Base-by-base conservation (phyloP, 192 early-diverging fungal species). In the Allomyces arbusculus region DNA sequence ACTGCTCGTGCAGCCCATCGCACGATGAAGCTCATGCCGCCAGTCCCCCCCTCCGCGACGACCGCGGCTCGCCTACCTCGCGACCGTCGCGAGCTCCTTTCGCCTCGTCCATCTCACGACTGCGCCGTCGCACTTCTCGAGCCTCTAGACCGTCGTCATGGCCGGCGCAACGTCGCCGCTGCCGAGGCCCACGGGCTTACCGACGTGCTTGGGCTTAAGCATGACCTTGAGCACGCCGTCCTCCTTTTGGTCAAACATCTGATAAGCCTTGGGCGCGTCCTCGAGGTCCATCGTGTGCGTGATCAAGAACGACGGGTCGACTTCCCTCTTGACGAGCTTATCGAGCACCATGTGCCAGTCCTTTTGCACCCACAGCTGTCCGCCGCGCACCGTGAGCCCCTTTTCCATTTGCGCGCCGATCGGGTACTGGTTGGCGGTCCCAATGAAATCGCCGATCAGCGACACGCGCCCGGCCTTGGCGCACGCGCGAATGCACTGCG, bases 371-470 rank as follows among this genome's bases (percentile, higher is more conserved):
- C 68, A 72, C 12, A 69, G 68, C 61, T 82, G 79, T 8, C 79
- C 79, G 24, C 72, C 68, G 19, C 69, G 69, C 33, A 70, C 40
- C 5, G 45, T 70, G 70, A 74, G n/a, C n/a, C 73, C 72, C 28
- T 77, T 74, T 66, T 77, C 72, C 76, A 78, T 76, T 24, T 72
- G 66, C 16, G 67, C 73, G 16, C 76, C 76, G 43, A 77, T 77
- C 65, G 66, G 63, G 9, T 72, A 24, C 63, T 71, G 69, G 25
- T 76, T 78, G 14, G 76, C 66, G 44, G 69, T 70, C 5, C 73
- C 79, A 16, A 72, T 69, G 66, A 82, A 79, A 63, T 80, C 80
- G 9, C 74, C 80, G 68, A 80, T 83, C 8, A 82, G 24, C 24
- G 74, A 63, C 16, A 82, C 68, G 23, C 70, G 78, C 10, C 80